Evolutionary conservation across 2,329 filamentous ascomycete species (phyloP), one percentile per base, ranked within the genome.

Genomic region (Trichoderma asperellum): DNA sequence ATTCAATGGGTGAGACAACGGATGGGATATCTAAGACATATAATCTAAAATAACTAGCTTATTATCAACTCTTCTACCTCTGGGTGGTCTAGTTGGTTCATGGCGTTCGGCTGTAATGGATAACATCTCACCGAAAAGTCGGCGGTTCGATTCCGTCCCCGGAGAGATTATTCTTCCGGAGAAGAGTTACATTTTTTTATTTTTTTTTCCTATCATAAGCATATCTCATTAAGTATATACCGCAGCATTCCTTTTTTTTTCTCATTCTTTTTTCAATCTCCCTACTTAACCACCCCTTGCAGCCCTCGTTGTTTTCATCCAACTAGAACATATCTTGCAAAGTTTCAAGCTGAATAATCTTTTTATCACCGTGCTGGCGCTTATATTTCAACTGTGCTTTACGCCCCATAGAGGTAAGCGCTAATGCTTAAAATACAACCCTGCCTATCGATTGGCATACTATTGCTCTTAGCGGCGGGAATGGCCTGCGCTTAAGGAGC

Each of bases 31-130:
- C 29, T 55, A 2, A n/a, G 34, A 5, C 18, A 55, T 58, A 66
- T 65, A 66, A 7, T 2, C 24, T 18, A 27, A 4, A 21, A 21
- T 47, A 60, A 7, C 7, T 16, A 7, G 5, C 2, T 8, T 7
- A 0, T 7, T 49, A 11, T n/a, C 52, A 69, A 66, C 66, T 68
- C 66, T 69, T 66, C 68, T 56, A 37, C 62, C 74, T 75, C 74
- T 72, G 73, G 72, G 74, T 75, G 72, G 74, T 75, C 74, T 75
- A 75, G 74, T 74, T 75, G 74, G 74, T 73, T 75, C 70, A 75
- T 75, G 74, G 74, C 74, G 73, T 75, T 70, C 68, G 74, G 70
- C 74, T 75, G 74, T 75, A 75, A 75, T 69, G 69, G 73, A 53
- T 56, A 40, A 69, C 69, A 72, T 71, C 68, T 72, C 69, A 75